Conservation (phyloP, 2,329 filamentous ascomycete species). For the Trichophyton equinum region DNA sequence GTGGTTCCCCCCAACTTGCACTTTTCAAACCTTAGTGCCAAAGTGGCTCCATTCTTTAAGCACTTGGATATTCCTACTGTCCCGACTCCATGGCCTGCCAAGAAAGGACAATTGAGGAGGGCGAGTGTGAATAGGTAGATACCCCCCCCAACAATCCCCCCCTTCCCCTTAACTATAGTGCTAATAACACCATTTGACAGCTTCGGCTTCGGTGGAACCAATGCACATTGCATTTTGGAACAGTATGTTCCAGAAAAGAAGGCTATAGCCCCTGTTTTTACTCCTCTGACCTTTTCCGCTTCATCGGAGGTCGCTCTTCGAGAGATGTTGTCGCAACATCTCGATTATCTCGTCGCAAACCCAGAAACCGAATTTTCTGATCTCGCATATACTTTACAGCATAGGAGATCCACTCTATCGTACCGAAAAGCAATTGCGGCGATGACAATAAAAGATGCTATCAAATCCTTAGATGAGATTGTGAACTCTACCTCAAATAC, state of each 20-base stretch:
- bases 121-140: conserved; percentile 13
- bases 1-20: conserved; percentile 19
- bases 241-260: background rate
- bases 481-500: background rate
- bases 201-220: conserved; percentile 24
- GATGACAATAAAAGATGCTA: background rate
- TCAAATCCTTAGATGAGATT: background rate
- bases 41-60: conserved; percentile 8
- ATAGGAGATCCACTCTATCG: conserved; percentile 2
- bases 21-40: background rate
- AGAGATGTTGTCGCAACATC: background rate
- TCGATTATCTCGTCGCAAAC: background rate
- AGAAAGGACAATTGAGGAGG: conserved; percentile 13
- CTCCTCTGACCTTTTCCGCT: background rate
- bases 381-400: conserved; percentile 4
- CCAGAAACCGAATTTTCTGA: background rate
- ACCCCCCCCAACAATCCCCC: background rate
- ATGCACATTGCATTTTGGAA: conserved; percentile 19
- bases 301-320: background rate
- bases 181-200: background rate
- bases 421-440: background rate
- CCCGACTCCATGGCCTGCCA: conserved; percentile 19
- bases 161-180: background rate
- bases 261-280: background rate
- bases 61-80: conserved; percentile 14